Evolutionary conservation across 2,329 filamentous ascomycete genomes (phyloP), one percentile per base, ranked within the genome.

Genomic region (Penicillium sp.): DNA sequence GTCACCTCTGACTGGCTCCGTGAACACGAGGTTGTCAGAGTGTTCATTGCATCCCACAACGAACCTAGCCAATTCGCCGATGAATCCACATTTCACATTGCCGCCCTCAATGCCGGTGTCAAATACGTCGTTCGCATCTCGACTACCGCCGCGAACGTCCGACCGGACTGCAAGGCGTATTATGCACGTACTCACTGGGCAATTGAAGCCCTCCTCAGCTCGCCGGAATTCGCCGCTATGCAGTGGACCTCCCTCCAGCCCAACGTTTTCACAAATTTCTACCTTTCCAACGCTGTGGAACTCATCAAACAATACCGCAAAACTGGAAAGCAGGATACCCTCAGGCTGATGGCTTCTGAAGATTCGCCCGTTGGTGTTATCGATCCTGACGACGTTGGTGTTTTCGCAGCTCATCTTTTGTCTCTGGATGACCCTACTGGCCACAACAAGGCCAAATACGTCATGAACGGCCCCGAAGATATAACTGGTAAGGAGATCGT

Each of bases 41-140:
- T 66, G 1, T 79, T 77, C 51, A 72, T 79, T 42, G 76, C 77
- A 20, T 59, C 75, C 0, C 73, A 77, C 59, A 69, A 67, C 47
- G 54, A 70, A 9, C 70, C 73, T 0, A 70, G 53, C 4, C 72
- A 77, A 18, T 79, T 79, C 49, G 64, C 70, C 26, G 73, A 77
- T 26, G 76, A 79, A 51, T 72, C 73, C 0, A 61, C 67, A 0
- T 75, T 79, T 51, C 65, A 72, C 41, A 8, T 73, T 1, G 65
- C 67, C 2, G 68, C 69, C 9, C 69, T 75, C 1, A 51, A 63
- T 3, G 75, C 72, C 1, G 70, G 75, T 11, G 70, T 79, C 2
- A 57, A 75, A 45, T 78, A 79, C 48, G 68, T 78, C 9, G 75
- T 79, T 4, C 71, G 75, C 1, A 74, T 78, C 54, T 78, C 74